phyloP scores from a whole-genome alignment of 2,329 filamentous ascomycete genomes.

The Aspergillus tubingensis region DNA sequence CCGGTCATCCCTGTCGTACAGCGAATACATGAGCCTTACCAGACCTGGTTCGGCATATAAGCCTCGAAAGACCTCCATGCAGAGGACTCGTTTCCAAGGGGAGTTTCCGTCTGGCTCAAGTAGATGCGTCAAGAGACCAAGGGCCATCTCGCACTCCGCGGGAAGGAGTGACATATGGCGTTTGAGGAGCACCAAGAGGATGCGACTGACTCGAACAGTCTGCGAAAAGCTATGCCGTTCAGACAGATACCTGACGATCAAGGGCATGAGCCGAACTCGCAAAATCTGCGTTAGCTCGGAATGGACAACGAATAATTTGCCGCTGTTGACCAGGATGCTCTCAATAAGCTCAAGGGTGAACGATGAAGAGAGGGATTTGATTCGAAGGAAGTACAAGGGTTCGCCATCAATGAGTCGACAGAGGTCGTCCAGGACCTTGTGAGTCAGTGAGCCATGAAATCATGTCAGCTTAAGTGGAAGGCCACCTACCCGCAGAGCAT shows the following conservation, averaged over 20 bases:
- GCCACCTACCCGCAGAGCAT: constrained; percentile 70
- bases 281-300: constrained; percentile 79
- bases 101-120: constrained; percentile 79
- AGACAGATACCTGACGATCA: constrained; percentile 75
- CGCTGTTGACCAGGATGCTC: constrained; percentile 82
- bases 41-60: constrained; percentile 80
- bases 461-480: not conserved
- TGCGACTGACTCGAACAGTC: constrained; percentile 77
- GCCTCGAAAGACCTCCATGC: constrained; percentile 86
- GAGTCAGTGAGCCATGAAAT: constrained; percentile 12
- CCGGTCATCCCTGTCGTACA: constrained; percentile 73
- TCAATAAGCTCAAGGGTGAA: constrained; percentile 92
- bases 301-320: constrained; percentile 74
- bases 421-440: constrained; percentile 80
- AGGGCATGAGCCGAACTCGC: constrained; percentile 75
- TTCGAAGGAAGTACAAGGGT: constrained; percentile 76
- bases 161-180: constrained; percentile 74
- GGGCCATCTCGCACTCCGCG: constrained; percentile 77
- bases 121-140: constrained; percentile 79
- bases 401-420: constrained; percentile 85
- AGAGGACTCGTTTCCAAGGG: constrained; percentile 83
- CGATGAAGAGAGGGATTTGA: constrained; percentile 74
- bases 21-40: constrained; percentile 74
- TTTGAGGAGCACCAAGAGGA: constrained; percentile 78
- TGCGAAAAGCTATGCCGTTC: constrained; percentile 78